Evolutionary conservation across 352 stramenopile genomes (phyloP), one percentile per base, ranked within the genome.

Genomic region (Blastocystis sp.): DNA sequence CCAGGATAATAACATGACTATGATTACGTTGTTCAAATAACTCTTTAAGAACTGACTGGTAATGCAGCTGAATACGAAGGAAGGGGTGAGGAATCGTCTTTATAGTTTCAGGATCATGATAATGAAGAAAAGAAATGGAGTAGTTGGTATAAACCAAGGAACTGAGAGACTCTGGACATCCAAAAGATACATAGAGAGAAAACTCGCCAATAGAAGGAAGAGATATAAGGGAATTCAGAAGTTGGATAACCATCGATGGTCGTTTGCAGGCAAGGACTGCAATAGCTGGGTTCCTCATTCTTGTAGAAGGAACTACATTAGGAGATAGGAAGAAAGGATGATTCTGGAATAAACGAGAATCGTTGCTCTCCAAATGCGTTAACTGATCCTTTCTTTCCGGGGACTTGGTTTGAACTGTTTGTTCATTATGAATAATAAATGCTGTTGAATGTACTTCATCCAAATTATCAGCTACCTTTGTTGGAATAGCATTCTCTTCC

Each of bases 31-130:
- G 19, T 44, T 84, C 73, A 37, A 84, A 84, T 11, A 84, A 57
- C 19, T 68, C 73, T 35, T 22, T 24, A 19, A 84, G 53, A 40
- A 84, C 37, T 19, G 68, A 84, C 19, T 33, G 30, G 33, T 84
- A 84, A 37, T 84, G 73, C 24, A 68, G 33, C 73, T 84, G 73
- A 37, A 84, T 84, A 15, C 73, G 73, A 30, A 68, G n/a, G 59
- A 84, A 84, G 5, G 30, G 56, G 9, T 15, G n/a, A 48, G 73
- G 56, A 11, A 33, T 64, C 33, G 27, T 2, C 13, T 15, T 19
- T 22, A 37, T 11, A 4, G 33, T 24, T 22, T 42, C 19, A 11
- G 73, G 51, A 51, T 84, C 73, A 19, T 64, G 17, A 44, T 68
- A 84, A 17, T 84, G 42, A 9, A 84, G 73, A 13, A 84, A 78